A percentile compares a stretch with the other conserved stretches of the same genome.
These are phyloP conservation scores for Conticribra guillardii DNA, from an alignment of 108 stramenopile genomes.

Conservation along the genomic window DNA sequence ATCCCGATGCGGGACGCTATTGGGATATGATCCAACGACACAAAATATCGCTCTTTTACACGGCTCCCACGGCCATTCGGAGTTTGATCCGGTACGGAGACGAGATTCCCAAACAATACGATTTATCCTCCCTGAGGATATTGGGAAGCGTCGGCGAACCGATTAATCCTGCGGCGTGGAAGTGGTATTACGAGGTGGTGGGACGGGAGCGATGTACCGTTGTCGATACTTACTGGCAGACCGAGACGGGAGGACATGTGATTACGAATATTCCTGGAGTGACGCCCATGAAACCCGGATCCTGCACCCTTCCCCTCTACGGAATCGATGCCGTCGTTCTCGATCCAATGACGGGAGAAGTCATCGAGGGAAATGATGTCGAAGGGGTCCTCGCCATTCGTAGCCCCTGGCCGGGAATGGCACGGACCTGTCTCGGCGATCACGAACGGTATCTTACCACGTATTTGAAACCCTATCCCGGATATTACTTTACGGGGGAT, in stretches of 20 bases:
- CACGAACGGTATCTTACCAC: slow-evolving; percentile 83
- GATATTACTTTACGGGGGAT: slow-evolving; percentile 91
- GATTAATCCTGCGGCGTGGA: slow-evolving; percentile 92
- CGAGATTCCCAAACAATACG: slow-evolving; percentile 74
- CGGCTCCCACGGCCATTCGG: slow-evolving; percentile 90
- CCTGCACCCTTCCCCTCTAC: slow-evolving; percentile 81
- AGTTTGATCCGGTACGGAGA: slow-evolving; percentile 84
- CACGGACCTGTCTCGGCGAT: slow-evolving; percentile 83
- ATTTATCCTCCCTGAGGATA: slow-evolving; percentile 73
- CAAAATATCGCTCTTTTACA: slow-evolving; percentile 83
- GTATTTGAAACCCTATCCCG: slow-evolving; percentile 83
- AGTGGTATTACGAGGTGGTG: slow-evolving; percentile 85
- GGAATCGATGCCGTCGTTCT: slow-evolving; percentile 80
- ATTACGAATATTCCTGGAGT: slow-evolving; percentile 77
- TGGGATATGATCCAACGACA: slow-evolving; percentile 81
- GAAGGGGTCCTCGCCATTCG: slow-evolving; percentile 84
- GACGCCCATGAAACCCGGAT: slow-evolving; percentile 88
- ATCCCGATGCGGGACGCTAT: slow-evolving; percentile 83
- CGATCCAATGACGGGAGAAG: slow-evolving; percentile 68
- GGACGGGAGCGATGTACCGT: slow-evolving; percentile 76
- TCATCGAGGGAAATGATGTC: slow-evolving; percentile 70
- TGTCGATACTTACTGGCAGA: slow-evolving; percentile 93
- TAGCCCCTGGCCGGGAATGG: slow-evolving; percentile 78
- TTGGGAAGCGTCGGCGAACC: slow-evolving; percentile 91
- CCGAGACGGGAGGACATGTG: slow-evolving; percentile 90